These are phyloP conservation scores for Canariomyces notabilis DNA, from an alignment of 2,329 filamentous ascomycete species.

Conservation along the genomic window DNA sequence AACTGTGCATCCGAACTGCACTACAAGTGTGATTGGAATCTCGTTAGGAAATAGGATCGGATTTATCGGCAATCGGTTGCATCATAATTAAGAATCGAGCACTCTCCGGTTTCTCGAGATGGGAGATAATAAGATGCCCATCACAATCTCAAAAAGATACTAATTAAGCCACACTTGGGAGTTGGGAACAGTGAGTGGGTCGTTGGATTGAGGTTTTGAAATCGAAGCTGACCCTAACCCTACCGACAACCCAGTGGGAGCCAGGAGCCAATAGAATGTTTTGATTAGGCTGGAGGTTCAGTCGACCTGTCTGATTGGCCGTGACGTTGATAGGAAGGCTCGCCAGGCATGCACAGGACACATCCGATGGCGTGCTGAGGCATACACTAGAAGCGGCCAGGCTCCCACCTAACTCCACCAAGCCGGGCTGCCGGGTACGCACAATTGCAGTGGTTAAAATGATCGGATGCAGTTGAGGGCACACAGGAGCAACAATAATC, in stretches of 20 bases:
- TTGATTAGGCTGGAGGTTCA: neutral
- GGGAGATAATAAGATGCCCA: too few species aligned
- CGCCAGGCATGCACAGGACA: neutral
- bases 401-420: neutral
- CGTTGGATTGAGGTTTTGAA: neutral
- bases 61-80: too few species aligned
- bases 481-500: neutral
- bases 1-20: too few species aligned
- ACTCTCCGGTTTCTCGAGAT: too few species aligned
- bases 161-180: too few species aligned
- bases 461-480: neutral
- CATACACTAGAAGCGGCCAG: too few species aligned
- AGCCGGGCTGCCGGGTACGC: neutral
- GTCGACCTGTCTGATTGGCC: neutral
- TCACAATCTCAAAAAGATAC: too few species aligned
- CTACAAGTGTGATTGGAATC: too few species aligned
- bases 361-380: neutral
- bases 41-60: too few species aligned
- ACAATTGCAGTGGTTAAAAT: neutral
- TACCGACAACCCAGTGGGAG: neutral
- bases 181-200: too few species aligned
- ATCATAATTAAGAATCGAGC: too few species aligned
- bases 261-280: neutral
- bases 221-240: neutral
- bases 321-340: too few species aligned